These are phyloP conservation scores for Termitomyces bulborhizus DNA, from an alignment of 768 basidiomycete genomes.

Conservation along the genomic window DNA sequence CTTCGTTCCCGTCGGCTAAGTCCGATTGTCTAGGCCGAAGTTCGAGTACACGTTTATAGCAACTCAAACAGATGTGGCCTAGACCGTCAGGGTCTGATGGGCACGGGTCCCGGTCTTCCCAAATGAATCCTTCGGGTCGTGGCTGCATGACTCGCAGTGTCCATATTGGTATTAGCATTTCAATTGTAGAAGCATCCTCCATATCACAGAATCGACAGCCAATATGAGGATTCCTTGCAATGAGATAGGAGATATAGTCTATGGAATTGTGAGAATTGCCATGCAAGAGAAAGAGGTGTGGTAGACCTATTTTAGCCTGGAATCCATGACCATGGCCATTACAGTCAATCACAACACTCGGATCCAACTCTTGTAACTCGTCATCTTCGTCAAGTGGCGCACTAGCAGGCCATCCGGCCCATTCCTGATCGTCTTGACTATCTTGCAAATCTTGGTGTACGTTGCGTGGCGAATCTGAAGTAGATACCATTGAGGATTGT, in stretches of 20 bases:
- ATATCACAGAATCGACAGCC: background rate
- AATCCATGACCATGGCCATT: background rate
- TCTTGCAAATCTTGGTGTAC: no score
- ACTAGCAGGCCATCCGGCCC: background rate
- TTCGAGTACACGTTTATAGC: background rate
- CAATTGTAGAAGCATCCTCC: background rate
- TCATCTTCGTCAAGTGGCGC: background rate
- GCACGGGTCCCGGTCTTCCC: background rate
- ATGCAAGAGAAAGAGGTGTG: background rate
- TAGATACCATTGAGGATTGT: background rate
- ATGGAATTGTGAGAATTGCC: background rate
- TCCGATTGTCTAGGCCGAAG: background rate
- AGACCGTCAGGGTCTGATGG: background rate
- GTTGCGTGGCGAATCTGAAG: background rate
- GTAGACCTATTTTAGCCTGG: background rate
- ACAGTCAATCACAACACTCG: background rate
- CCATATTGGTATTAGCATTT: background rate
- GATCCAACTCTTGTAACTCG: background rate
- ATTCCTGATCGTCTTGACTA: background rate
- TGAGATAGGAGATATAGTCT: slow-evolving; percentile 3
- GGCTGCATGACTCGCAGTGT: background rate
- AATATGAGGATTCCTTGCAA: background rate
- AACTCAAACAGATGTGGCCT: background rate
- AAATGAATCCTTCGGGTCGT: background rate
- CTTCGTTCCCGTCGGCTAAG: background rate